phyloP scores from a whole-genome alignment of 306 rosid species.

The Cicer judaicum region DNA sequence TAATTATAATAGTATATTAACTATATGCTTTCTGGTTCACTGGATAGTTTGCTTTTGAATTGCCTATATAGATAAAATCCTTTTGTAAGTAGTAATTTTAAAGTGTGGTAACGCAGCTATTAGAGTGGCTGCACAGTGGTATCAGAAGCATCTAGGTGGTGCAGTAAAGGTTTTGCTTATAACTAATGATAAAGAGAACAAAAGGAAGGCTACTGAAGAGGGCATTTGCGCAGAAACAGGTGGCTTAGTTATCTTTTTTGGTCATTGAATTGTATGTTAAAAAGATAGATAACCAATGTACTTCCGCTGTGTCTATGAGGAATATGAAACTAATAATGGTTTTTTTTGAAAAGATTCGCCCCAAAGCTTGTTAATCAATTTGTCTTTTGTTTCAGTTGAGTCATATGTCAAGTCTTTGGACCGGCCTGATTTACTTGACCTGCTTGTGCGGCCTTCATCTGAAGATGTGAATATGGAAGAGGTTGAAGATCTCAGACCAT shows the following conservation, averaged over 20 bases:
- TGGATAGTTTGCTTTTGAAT: constrained; percentile 27
- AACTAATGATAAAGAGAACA: constrained; percentile 92
- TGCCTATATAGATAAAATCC: constrained; percentile 11
- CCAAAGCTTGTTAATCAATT: constrained; percentile 34
- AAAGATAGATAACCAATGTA: constrained; percentile 11
- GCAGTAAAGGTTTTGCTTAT: constrained; percentile 74
- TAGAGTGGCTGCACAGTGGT: constrained; percentile 95
- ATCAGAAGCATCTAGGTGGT: constrained; percentile 89
- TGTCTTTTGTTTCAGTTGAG: constrained; percentile 71
- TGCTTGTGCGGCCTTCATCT: constrained; percentile 79
- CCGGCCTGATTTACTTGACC: constrained; percentile 84
- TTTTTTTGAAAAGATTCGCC: constrained; percentile 9
- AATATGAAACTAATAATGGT: not conserved
- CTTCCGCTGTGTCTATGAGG: constrained; percentile 19
- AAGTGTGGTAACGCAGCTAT: constrained; percentile 69
- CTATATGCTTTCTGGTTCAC: constrained; percentile 18
- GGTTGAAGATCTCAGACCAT: constrained; percentile 89
- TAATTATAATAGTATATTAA: not conserved
- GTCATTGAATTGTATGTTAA: constrained; percentile 31
- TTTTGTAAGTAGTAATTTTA: constrained; percentile 43
- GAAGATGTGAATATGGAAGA: constrained; percentile 82
- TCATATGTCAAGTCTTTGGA: constrained; percentile 84
- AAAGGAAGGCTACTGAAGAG: constrained; percentile 84
- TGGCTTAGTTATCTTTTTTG: constrained; percentile 44
- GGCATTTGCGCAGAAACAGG: constrained; percentile 95